These are phyloP conservation scores for Calophaca sinica DNA, from an alignment of 306 rosid genomes.

Conservation along the genomic window DNA sequence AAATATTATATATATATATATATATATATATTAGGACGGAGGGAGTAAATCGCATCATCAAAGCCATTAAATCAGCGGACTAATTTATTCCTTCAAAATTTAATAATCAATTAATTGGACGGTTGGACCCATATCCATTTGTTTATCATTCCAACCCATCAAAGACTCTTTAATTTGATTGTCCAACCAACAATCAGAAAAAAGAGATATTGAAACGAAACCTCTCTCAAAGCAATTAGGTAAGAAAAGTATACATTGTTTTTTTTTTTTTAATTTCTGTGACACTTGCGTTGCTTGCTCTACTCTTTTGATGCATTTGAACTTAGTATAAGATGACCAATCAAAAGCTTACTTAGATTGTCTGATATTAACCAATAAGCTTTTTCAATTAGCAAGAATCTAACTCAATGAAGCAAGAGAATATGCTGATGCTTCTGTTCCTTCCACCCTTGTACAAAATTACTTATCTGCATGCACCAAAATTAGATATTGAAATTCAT, in stretches of 20 bases:
- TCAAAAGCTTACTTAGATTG: slow-evolving; percentile 35
- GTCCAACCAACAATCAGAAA: slow-evolving; percentile 44
- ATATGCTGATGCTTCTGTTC: neutral
- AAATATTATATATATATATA: too few relatives aligned
- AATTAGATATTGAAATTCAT: neutral
- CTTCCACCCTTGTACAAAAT: slow-evolving; percentile 16
- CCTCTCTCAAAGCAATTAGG: slow-evolving; percentile 48
- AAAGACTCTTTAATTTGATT: slow-evolving; percentile 25
- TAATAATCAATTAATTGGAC: slow-evolving; percentile 26
- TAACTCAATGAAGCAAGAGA: neutral
- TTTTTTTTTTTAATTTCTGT: neutral
- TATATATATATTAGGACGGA: too few relatives aligned
- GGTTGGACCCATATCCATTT: slow-evolving; percentile 31
- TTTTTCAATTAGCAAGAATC: slow-evolving; percentile 31
- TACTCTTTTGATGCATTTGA: slow-evolving; percentile 13
- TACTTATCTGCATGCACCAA: slow-evolving; percentile 19
- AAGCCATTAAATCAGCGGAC: slow-evolving; percentile 47
- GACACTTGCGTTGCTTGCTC: slow-evolving; percentile 46
- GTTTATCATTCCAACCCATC: slow-evolving; percentile 40
- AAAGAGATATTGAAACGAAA: slow-evolving; percentile 1
- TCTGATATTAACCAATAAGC: slow-evolving; percentile 33
- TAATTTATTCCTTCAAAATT: slow-evolving; percentile 1
- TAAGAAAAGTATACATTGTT: slow-evolving; percentile 49
- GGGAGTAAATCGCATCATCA: slow-evolving; percentile 37
- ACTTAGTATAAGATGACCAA: slow-evolving; percentile 35